phyloP scores from a whole-genome alignment of 371 early-diverging fungal genomes.

The Chytridium lagenaria region DNA sequence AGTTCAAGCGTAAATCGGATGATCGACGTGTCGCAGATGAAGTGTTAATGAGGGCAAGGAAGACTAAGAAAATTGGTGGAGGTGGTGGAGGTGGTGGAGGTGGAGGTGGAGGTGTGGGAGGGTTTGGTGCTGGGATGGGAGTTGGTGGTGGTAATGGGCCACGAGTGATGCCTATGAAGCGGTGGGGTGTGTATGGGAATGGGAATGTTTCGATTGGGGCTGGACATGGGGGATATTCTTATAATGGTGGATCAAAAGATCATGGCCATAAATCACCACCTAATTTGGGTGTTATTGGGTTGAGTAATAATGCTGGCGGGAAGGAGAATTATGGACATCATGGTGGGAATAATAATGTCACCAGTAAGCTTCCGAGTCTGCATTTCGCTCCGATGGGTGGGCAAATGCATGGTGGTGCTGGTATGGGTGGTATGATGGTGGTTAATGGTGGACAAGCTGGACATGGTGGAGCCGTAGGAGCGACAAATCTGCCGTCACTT shows the following conservation, averaged over 20 bases:
- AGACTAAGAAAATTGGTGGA: constrained; percentile 8
- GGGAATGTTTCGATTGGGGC: too few species aligned
- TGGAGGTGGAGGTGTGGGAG: background rate
- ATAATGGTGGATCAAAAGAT: background rate
- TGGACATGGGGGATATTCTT: background rate
- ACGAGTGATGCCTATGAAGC: constrained; percentile 11
- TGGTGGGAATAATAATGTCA: background rate
- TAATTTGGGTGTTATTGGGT: background rate
- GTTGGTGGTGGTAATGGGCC: background rate
- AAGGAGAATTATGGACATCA: constrained; percentile 7
- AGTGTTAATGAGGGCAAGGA: constrained; percentile 9
- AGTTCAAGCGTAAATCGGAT: constrained; percentile 17
- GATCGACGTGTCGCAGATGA: constrained; percentile 17
- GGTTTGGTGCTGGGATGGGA: background rate
- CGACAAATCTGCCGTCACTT: constrained; percentile 7
- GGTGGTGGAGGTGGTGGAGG: background rate
- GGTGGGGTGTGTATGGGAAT: constrained; percentile 12
- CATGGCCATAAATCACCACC: background rate
- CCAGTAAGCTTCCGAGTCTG: background rate
- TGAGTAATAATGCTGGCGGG: background rate
- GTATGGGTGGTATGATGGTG: background rate
- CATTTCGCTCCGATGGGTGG: constrained; percentile 3
- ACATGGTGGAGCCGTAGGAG: background rate
- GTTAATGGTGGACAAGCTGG: background rate
- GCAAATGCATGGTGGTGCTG: background rate